phyloP scores from a whole-genome alignment of 2,329 filamentous ascomycete genomes.

The Epichloe brachyelytri region DNA sequence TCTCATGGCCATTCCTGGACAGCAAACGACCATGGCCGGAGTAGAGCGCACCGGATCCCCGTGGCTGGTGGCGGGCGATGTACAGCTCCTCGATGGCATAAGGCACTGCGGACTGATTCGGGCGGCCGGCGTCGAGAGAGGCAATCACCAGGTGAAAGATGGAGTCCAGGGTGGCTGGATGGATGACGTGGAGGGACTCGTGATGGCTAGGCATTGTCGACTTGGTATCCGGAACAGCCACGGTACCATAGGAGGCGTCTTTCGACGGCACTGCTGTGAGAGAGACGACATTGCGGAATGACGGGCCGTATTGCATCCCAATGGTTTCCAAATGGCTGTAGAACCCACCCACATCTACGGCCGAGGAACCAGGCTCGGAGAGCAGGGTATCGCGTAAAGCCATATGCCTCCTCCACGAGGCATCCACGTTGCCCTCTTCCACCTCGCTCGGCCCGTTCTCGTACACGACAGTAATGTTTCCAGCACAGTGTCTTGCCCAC shows the following conservation, averaged over 20 bases:
- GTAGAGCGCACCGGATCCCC: too few species aligned
- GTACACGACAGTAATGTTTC: background rate
- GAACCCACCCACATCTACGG: constrained; percentile 9
- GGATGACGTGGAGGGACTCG: constrained; percentile 2
- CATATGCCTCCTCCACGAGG: too few species aligned
- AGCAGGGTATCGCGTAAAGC: background rate
- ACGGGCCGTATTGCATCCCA: constrained; percentile 10
- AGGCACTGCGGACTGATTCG: too few species aligned
- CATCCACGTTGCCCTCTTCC: background rate
- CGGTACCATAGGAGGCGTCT: background rate
- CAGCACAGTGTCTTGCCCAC: background rate
- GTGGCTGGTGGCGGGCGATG: too few species aligned
- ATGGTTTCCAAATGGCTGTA: constrained; percentile 13
- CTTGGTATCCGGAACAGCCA: background rate
- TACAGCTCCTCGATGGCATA: too few species aligned
- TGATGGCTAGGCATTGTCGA: background rate
- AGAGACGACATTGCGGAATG: constrained; percentile 1
- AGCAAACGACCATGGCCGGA: too few species aligned
- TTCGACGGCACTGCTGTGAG: too few species aligned
- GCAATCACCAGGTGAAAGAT: too few species aligned
- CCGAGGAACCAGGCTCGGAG: constrained; percentile 1
- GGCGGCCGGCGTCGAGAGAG: too few species aligned
- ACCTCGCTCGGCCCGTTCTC: constrained; percentile 1
- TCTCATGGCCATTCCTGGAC: too few species aligned
- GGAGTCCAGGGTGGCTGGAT: constrained; percentile 12